Conservation (phyloP, 2,329 filamentous ascomycete genomes). For the Metarhizium brunneum region DNA sequence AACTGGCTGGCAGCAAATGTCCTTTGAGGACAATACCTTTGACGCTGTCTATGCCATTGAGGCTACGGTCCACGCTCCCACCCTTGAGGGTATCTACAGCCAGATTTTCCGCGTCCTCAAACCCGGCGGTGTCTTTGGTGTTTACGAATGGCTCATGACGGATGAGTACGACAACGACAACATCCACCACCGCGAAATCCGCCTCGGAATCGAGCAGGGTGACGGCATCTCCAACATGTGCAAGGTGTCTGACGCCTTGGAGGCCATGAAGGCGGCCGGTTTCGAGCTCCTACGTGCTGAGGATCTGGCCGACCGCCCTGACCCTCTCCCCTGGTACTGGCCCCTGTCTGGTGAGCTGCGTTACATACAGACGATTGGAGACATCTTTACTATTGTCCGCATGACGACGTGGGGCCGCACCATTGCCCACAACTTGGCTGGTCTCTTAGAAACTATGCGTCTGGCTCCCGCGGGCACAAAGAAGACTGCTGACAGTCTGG, state of each 20-base stretch:
- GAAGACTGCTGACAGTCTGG: conserved; percentile 90
- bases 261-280: conserved; percentile 77
- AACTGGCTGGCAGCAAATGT: conserved; percentile 53
- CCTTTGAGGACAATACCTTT: conserved; percentile 83
- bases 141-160: conserved; percentile 99
- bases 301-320: conserved; percentile 71
- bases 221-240: conserved; percentile 98
- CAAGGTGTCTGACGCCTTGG: conserved; percentile 68
- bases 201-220: conserved; percentile 89
- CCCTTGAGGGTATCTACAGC: conserved; percentile 82
- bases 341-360: conserved; percentile 77
- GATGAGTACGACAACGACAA: conserved; percentile 88
- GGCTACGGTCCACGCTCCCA: conserved; percentile 89
- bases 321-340: conserved; percentile 87
- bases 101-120: conserved; percentile 94
- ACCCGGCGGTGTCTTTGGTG: conserved; percentile 89
- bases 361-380: conserved; percentile 70
- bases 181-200: conserved; percentile 76
- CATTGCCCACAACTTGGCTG: conserved; percentile 67
- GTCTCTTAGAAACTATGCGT: conserved; percentile 62
- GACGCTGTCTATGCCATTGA: conserved; percentile 97
- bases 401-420: conserved; percentile 82
- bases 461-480: conserved; percentile 76
- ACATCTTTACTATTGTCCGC: conserved; percentile 73
- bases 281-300: conserved; percentile 79